Conservation (phyloP, 805 yeast species). For the Ogataea naganishii region DNA sequence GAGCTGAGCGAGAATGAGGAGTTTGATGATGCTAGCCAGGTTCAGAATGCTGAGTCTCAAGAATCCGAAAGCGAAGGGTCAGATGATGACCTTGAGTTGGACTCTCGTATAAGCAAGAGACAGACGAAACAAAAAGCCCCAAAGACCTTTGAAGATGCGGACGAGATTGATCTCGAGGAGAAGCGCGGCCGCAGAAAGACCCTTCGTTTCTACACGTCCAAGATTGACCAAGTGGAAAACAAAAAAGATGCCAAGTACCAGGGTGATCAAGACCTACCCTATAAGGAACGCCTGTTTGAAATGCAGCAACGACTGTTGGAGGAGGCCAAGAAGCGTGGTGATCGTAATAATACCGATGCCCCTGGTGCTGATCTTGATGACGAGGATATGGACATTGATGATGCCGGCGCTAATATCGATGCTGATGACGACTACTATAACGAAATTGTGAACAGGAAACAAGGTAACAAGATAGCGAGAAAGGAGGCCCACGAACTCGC, state of each 20-base stretch:
- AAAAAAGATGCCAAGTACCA: constrained; percentile 50
- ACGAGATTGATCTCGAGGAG: constrained; percentile 80
- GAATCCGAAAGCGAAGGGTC: constrained; percentile 12
- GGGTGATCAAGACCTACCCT: constrained; percentile 90
- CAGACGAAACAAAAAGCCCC: constrained; percentile 39
- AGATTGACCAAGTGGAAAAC: constrained; percentile 77
- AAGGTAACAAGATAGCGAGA: constrained; percentile 43
- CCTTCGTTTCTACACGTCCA: constrained; percentile 92
- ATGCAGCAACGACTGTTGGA: constrained; percentile 81
- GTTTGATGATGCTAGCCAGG: constrained; percentile 6
- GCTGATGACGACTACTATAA: constrained; percentile 56
- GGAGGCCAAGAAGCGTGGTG: constrained; percentile 84
- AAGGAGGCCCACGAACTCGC: constrained; percentile 62
- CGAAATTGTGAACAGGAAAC: constrained; percentile 37
- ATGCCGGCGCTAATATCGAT: constrained; percentile 33
- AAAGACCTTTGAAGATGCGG: constrained; percentile 53
- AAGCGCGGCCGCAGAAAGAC: constrained; percentile 73
- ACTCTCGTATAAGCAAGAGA: constrained; percentile 41
- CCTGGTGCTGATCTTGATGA: constrained; percentile 46
- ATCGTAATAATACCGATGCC: constrained; percentile 30
- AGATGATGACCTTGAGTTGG: constrained; percentile 37
- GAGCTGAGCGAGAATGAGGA: constrained; percentile 6
- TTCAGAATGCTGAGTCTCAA: constrained; percentile 14
- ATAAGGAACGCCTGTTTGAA: constrained; percentile 82
- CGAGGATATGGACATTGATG: constrained; percentile 42